These are phyloP conservation scores for Taiwanofungus camphoratus DNA, from an alignment of 1,284 basidiomycete species.

Conservation along the genomic window DNA sequence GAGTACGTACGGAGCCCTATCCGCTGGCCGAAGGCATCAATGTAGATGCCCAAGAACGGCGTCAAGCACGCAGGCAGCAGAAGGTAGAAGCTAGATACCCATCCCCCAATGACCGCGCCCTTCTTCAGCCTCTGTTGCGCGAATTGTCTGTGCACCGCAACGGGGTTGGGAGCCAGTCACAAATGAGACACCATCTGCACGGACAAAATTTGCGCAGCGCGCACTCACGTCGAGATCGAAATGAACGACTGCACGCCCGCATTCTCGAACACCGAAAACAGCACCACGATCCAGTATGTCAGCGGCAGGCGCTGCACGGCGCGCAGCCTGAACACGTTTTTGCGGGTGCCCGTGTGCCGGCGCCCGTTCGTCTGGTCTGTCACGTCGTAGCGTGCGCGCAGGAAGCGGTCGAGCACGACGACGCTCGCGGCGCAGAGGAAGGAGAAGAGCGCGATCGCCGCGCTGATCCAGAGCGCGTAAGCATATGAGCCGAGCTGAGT, in stretches of 20 bases:
- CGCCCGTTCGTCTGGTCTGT: constrained; percentile 35
- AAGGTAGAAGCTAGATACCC: constrained; percentile 44
- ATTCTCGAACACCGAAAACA: constrained; percentile 39
- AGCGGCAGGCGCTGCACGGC: constrained; percentile 33
- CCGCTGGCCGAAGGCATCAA: constrained; percentile 37
- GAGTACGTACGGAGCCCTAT: constrained; percentile 33
- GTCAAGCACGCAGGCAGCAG: constrained; percentile 38
- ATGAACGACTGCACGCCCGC: constrained; percentile 42
- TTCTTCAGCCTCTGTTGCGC: constrained; percentile 40
- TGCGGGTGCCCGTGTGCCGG: constrained; percentile 25
- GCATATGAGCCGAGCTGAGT: constrained; percentile 36
- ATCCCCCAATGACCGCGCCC: constrained; percentile 41
- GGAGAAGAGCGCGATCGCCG: constrained; percentile 36
- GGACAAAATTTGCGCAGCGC: no score
- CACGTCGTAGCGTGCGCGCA: constrained; percentile 32
- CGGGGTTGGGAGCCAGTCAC: no score
- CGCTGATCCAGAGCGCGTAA: constrained; percentile 40
- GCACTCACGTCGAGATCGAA: constrained; percentile 38
- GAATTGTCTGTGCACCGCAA: constrained; percentile 34
- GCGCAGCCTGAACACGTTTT: constrained; percentile 28
- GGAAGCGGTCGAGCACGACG: constrained; percentile 35
- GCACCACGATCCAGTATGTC: constrained; percentile 39
- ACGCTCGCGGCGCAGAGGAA: constrained; percentile 34
- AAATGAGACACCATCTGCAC: no score
- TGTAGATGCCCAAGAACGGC: constrained; percentile 39